phyloP scores from a whole-genome alignment of 169 alveolate species.

The Plasmodium cynomolgi region DNA sequence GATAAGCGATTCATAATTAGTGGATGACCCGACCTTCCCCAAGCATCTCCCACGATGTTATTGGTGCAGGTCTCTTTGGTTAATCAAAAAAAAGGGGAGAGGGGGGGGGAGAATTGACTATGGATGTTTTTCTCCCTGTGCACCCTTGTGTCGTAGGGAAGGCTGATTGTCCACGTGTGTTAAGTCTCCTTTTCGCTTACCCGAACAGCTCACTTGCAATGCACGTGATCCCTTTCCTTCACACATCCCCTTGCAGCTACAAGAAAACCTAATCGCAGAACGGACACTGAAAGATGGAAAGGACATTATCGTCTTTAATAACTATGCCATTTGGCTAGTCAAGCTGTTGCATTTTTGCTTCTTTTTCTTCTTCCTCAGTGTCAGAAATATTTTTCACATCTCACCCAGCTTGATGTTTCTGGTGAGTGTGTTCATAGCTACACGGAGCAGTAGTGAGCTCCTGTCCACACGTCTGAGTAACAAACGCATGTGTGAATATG shows the following conservation, averaged over 20 bases:
- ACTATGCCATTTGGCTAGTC: constrained; percentile 20
- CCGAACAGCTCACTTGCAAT: neutral
- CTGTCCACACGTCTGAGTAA: neutral
- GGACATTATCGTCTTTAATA: constrained; percentile 36
- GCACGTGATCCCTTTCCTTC: neutral
- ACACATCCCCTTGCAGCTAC: neutral
- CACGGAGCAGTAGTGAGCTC: neutral
- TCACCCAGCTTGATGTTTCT: neutral
- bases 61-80: neutral
- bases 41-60: neutral
- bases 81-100: neutral
- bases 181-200: neutral
- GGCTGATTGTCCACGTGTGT: neutral
- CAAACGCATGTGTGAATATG: neutral
- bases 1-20: neutral
- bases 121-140: neutral
- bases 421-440: neutral
- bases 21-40: neutral
- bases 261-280: constrained; percentile 7
- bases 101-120: neutral
- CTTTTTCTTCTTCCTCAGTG: constrained; percentile 7
- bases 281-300: constrained; percentile 25
- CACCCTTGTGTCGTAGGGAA: neutral
- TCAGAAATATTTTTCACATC: neutral
- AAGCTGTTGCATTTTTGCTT: constrained; percentile 27